A percentile compares a stretch with the other conserved stretches of the same genome.
Conservation (phyloP, 164 flowering plant species). For the Protea cynaroides region DNA sequence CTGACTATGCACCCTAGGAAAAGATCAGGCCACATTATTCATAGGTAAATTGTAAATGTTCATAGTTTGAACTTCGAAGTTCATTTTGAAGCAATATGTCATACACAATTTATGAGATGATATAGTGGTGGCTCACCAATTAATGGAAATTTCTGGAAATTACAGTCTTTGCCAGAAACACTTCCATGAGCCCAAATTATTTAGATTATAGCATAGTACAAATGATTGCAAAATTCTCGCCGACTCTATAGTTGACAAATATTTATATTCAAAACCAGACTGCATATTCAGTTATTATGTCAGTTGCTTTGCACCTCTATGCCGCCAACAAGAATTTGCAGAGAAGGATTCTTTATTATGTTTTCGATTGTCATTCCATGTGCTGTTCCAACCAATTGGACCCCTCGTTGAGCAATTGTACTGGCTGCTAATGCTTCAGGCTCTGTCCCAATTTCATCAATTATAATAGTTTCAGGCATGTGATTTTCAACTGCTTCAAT, state of each 20-base stretch:
- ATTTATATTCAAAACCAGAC: neutral
- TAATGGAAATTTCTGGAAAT: neutral
- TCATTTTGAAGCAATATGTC: too few species aligned
- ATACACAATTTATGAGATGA: too few species aligned
- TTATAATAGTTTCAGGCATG: conserved; percentile 90
- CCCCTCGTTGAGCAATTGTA: conserved; percentile 98
- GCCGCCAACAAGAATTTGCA: conserved; percentile 92
- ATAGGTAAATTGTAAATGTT: too few species aligned
- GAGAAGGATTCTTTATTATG: conserved; percentile 85
- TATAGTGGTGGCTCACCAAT: neutral
- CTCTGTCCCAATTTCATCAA: conserved; percentile 98
- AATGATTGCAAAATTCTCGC: too few species aligned
- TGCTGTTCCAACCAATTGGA: conserved; percentile 94
- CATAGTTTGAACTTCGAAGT: too few species aligned
- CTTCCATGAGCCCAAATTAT: neutral
- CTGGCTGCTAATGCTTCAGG: conserved; percentile 97
- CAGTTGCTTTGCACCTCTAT: conserved; percentile 57
- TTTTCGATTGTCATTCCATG: conserved; percentile 91
- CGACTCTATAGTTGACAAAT: neutral
- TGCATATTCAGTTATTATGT: neutral
- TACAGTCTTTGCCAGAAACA: neutral
- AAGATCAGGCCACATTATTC: too few species aligned
- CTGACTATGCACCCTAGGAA: neutral
- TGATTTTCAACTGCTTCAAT: conserved; percentile 99
- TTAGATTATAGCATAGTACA: neutral